Base-by-base conservation (phyloP, 306 rosid genomes). In the Gillenia trifoliata region DNA sequence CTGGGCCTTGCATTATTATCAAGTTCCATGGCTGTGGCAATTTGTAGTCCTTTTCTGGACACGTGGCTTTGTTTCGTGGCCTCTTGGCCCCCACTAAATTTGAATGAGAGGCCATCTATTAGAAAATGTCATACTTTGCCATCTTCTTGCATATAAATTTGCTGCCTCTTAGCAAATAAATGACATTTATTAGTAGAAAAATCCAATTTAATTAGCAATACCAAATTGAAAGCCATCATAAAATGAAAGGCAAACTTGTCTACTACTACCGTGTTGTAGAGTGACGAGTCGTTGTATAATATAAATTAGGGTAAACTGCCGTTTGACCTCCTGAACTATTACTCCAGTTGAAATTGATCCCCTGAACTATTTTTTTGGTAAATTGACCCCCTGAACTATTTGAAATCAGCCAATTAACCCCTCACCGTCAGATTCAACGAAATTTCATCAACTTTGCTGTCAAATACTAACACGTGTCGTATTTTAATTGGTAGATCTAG, bases 161-260 rank as follows among this genome's bases (percentile, higher is more conserved):
- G 54, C 19, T n/a, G 12, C 19, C 33, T 16, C 19, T 19, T 8
- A 5, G 29, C 68, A 50, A 49, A 82, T 78, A 57, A 70, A 43
- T 52, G 47, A 6, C 72, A 68, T 73, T 74, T 1, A 78, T 63
- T 9, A 49, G 64, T 16, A n/a, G 41, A 68, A 26, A 63, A 19
- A 71, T 34, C 62, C 68, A 30, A 70, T 68, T 43, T 8, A 8
- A 20, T 33, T 5, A 22, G 16, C 7, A 55, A 20, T 6, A 54
- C 1, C 23, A 4, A 28, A 15, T 15, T 9, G 34, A 43, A 6
- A 71, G 33, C 5, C 5, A 9, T 47, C 15, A 1, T 13, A 25
- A 9, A 29, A 20, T 5, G 54, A 26, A 67, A 72, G 57, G 50
- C 16, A 55, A 68, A 68, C 12, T 82, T 64, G 73, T 49, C 61